Evolutionary conservation across 345 rosid species (phyloP).

Genomic region (Lenwebbia sp.): DNA sequence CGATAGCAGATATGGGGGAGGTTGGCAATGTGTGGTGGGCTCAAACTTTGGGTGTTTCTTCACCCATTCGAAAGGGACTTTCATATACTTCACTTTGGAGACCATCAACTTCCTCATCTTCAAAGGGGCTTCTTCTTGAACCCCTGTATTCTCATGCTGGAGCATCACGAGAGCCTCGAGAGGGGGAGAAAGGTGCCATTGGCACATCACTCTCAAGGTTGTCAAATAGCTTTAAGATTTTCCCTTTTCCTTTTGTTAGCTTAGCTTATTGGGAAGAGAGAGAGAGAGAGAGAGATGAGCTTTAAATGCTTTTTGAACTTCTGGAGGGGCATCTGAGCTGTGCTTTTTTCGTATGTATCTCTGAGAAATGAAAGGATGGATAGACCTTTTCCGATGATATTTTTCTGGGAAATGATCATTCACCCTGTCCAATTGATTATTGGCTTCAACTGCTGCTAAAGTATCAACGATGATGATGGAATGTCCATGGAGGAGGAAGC

Average conservation of each 20-base stretch:
- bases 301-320: neutral
- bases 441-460: neutral
- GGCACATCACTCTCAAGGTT: neutral
- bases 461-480: neutral
- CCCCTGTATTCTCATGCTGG: neutral
- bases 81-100: slow-evolving; percentile 35
- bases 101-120: slow-evolving; percentile 43
- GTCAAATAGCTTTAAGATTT: neutral
- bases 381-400: neutral
- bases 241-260: neutral
- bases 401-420: neutral
- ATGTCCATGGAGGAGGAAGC: neutral
- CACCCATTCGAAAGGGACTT: slow-evolving; percentile 33
- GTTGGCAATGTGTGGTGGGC: slow-evolving; percentile 50
- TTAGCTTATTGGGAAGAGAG: neutral
- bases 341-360: neutral
- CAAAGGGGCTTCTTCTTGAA: slow-evolving; percentile 25
- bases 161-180: neutral
- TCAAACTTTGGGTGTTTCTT: slow-evolving; percentile 40
- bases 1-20: slow-evolving; percentile 28
- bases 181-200: neutral
- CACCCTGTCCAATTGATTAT: neutral
- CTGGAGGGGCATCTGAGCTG: neutral
- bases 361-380: neutral
- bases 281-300: neutral